Evolutionary conservation across 352 stramenopile species (phyloP).

Genomic region (Pythium rishiriense): DNA sequence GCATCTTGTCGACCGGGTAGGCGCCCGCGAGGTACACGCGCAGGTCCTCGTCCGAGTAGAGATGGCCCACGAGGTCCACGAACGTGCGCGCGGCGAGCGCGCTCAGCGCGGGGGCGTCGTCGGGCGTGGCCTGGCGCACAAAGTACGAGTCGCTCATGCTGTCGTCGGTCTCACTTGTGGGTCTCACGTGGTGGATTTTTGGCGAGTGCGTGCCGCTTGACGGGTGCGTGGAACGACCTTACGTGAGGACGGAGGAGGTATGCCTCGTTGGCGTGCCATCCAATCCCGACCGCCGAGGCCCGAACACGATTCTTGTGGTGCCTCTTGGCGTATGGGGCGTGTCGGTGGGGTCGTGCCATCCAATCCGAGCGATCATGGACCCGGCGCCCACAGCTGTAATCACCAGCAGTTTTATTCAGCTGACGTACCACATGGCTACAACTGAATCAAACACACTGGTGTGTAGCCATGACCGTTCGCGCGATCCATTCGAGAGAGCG

Average conservation of each 20-base stretch:
- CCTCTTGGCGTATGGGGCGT: no score
- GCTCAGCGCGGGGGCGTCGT: constrained; percentile 26
- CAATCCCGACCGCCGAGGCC: no score
- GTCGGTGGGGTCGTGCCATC: constrained; percentile 5
- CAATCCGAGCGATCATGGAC: constrained; percentile 8
- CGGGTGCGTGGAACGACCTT: no score
- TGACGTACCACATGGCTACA: constrained; percentile 8
- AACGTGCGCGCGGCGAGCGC: constrained; percentile 34
- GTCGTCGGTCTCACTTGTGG: not conserved
- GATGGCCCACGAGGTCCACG: constrained; percentile 29
- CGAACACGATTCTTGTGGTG: not conserved
- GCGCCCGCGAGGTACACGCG: constrained; percentile 10
- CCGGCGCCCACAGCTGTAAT: not conserved
- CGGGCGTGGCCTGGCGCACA: constrained; percentile 20
- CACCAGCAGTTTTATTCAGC: constrained; percentile 7
- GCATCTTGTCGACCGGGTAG: constrained; percentile 27
- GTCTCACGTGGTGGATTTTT: not conserved
- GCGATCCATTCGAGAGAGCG: no score
- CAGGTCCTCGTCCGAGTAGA: constrained; percentile 29
- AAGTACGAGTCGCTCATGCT: constrained; percentile 2
- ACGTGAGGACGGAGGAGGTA: no score
- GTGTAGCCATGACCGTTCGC: constrained; percentile 18
- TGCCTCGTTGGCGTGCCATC: no score
- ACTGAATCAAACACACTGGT: not conserved
- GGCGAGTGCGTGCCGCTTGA: not conserved